Base-by-base conservation (phyloP, 495 filamentous ascomycete genomes). In the Lophiotrema nucula region DNA sequence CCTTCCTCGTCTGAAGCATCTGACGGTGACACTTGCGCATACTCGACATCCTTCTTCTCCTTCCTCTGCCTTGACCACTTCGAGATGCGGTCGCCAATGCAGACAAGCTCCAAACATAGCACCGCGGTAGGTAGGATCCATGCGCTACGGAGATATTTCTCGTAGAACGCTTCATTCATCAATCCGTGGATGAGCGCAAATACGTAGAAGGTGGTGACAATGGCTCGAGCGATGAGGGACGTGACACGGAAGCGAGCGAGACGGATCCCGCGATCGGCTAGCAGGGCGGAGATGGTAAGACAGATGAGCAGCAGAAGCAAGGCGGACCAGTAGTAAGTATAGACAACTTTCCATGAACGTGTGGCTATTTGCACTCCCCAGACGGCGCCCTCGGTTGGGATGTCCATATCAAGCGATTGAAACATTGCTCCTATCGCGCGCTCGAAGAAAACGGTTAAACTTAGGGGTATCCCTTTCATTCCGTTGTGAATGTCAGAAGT, bases 271-370 rank as follows among this genome's bases (percentile, higher is more conserved):
- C 41, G n/a, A 11, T 50, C 35, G 16, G 54, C 54, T 4, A 57
- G 54, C 16, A 57, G 43, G 8, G 54, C 44, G 24, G 44, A 60
- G 16, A 37, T 23, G 16, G 48, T 52, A 23, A 60, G 49, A n/a
- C 47, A 53, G 15, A 45, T 11, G 23, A 60, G 24, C 15, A 53
- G 39, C 1, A 60, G 24, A 15, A 52, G n/a, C 3, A 53, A 46
- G 11, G 56, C 26, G 25, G 39, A 18, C 47, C 48, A 60, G 39
- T 50, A 60, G 24, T 60, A 60, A 4, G 47, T 53, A 19, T 60
- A 60, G 3, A 60, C 56, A 21, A 60, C 27, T 24, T 19, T 13
- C 47, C 47, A 60, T 4, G 56, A 48, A 15, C 19, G 12, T 2
- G 12, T 31, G 15, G 45, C 54, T 16, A 50, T 39, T 1, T 19